Evolutionary conservation across 352 stramenopile genomes (phyloP), one percentile per base, ranked within the genome.

Genomic region (Phytophthora pini): DNA sequence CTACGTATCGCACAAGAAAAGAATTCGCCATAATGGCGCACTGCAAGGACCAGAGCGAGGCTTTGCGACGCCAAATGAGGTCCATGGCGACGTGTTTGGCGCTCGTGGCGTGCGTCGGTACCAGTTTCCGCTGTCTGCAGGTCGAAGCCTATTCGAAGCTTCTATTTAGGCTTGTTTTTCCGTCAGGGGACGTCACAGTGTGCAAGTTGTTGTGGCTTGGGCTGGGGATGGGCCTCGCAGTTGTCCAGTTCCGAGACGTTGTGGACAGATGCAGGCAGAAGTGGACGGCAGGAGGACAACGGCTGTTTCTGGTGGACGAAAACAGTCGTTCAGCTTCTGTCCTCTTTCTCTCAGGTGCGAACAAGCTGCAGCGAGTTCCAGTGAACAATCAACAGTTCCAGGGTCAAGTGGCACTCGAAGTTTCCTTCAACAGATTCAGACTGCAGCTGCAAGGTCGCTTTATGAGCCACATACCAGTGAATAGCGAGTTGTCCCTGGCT

Each of bases 391-490:
- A 51, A 29, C 54, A 50, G 15, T 74, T 74, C 36, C 59, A 66
- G 29, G 65, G 65, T 9, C 65, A 70, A 58, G 34, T 74, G 40
- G 4, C 5, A 15, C 51, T 58, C 26, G 12, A 17, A 34, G 29
- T 15, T 2, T 55, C 27, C 17, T 22, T 22, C 2, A 53, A 43
- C 20, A 56, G 22, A 12, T 50, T 51, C 24, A 80, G 74, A 60
- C 61, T 94, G 22, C 83, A 90, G 32, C 45, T 92, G 0, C 83
- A 94, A 49, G 85, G 83, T 2, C 68, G 60, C 10, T 91, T 94
- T 59, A 91, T 79, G 56, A 65, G 68, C 12, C 49, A 61, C 0
- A 66, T 79, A 1, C 65, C 77, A 5, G 44, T 54, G 0, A 66
- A 61, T 2, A 61, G 55, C n/a, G 69, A 74, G 29, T 10, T 89